Evolutionary conservation across 257 asterid species (phyloP).

Genomic region (Solanum lignicaule): DNA sequence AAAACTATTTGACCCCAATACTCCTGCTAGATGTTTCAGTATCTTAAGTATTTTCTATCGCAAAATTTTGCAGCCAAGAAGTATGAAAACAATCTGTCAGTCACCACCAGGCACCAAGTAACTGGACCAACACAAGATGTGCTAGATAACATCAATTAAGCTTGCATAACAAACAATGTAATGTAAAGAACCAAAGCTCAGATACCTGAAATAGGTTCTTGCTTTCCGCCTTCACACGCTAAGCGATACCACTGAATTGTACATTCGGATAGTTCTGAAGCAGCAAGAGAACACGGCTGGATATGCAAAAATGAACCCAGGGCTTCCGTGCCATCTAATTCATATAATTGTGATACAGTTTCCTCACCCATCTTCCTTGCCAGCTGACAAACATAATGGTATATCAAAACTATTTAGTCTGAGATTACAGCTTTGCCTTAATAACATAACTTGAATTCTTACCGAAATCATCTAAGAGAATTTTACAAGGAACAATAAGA

Average conservation of each 20-base stretch:
- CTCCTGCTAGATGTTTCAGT: background rate
- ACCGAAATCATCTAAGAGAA: background rate
- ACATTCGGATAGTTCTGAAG: conserved; percentile 51
- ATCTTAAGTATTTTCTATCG: background rate
- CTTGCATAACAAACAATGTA: background rate
- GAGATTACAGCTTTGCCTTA: background rate
- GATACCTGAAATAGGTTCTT: conserved; percentile 79
- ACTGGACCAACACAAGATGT: background rate
- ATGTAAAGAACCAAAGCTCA: background rate
- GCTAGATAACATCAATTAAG: background rate
- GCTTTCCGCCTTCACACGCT: conserved; percentile 49
- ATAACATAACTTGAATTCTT: background rate
- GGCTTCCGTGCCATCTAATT: conserved; percentile 65
- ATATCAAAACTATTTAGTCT: background rate
- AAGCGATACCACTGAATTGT: conserved; percentile 74
- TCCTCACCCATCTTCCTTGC: conserved; percentile 54
- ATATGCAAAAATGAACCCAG: conserved; percentile 69
- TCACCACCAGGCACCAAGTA: background rate
- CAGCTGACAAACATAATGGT: conserved; percentile 29
- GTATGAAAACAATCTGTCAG: background rate
- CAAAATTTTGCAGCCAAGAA: background rate
- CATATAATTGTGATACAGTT: conserved; percentile 32
- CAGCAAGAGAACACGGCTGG: conserved; percentile 47
- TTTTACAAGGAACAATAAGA: background rate
- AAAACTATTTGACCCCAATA: background rate